phyloP scores from a whole-genome alignment of 1,284 basidiomycete genomes.

The Polyporus tsugae region DNA sequence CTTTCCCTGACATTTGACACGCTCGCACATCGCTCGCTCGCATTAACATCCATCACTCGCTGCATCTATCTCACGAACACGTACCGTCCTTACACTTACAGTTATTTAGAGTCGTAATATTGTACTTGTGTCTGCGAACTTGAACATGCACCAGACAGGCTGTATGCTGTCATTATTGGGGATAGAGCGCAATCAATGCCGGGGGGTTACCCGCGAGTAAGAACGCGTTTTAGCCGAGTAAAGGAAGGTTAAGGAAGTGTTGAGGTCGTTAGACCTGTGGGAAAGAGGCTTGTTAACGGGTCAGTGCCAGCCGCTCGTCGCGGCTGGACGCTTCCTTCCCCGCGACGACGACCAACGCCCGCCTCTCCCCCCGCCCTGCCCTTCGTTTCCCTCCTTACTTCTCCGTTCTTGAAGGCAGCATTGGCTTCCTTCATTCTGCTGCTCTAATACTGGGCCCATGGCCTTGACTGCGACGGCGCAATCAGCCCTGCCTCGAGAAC shows the following conservation, averaged over 20 bases:
- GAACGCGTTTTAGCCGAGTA: constrained; percentile 6
- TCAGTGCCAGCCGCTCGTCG: constrained; percentile 16
- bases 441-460: constrained; percentile 37
- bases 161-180: constrained; percentile 2
- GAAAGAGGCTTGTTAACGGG: constrained; percentile 9
- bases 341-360: constrained; percentile 29
- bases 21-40: constrained; percentile 17
- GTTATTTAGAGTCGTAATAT: constrained; percentile 31
- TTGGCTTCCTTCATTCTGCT: constrained; percentile 26
- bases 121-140: constrained; percentile 25
- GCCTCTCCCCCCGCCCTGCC: constrained; percentile 34
- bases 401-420: constrained; percentile 32
- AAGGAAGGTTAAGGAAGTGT: background rate
- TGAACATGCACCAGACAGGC: background rate
- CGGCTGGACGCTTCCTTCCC: constrained; percentile 26
- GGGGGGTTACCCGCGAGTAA: background rate
- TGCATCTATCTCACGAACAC: constrained; percentile 27
- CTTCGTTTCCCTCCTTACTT: constrained; percentile 38
- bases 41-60: constrained; percentile 16
- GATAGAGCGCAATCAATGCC: background rate
- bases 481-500: constrained; percentile 58
- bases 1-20: constrained; percentile 1
- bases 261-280: constrained; percentile 5
- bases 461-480: constrained; percentile 53
- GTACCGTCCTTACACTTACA: constrained; percentile 28